phyloP scores from a whole-genome alignment of 345 rosid genomes.

The Cardiospermum halicacabum region DNA sequence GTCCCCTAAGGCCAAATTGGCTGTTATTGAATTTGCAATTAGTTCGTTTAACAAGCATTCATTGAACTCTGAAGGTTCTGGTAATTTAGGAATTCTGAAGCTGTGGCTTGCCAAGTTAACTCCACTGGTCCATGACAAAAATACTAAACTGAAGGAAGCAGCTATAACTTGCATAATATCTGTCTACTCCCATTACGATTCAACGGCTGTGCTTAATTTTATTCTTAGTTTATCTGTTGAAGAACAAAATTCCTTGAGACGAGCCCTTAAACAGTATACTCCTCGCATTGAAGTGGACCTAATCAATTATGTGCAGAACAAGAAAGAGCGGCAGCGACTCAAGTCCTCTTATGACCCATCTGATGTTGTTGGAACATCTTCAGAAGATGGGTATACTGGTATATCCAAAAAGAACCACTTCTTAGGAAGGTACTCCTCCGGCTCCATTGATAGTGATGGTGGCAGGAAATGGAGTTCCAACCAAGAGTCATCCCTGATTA shows the following conservation, averaged over 20 bases:
- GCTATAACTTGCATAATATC: conserved; percentile 93
- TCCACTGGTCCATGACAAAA: conserved; percentile 84
- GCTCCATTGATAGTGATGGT: conserved; percentile 71
- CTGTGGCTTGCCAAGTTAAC: conserved; percentile 92
- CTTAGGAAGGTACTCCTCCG: conserved; percentile 79
- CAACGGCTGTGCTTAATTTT: conserved; percentile 84
- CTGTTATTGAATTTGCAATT: conserved; percentile 91
- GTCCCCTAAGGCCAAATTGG: conserved; percentile 97
- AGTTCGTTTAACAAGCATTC: conserved; percentile 86
- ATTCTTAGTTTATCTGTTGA: conserved; percentile 93
- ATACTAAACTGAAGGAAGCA: conserved; percentile 89
- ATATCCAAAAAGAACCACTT: conserved; percentile 62
- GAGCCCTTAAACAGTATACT: conserved; percentile 85
- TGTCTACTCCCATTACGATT: conserved; percentile 80
- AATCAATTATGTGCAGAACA: conserved; percentile 87
- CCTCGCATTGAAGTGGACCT: conserved; percentile 99
- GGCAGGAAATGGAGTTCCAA: conserved; percentile 85
- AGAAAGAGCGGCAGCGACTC: conserved; percentile 85
- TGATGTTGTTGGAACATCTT: conserved; percentile 89
- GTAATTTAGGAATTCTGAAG: conserved; percentile 83
- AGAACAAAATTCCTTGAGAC: conserved; percentile 92
- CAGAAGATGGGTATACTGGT: conserved; percentile 80
- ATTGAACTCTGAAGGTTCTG: conserved; percentile 69
- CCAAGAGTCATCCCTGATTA: conserved; percentile 50
- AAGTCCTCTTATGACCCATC: conserved; percentile 82